Evolutionary conservation across 345 rosid genomes (phyloP), one percentile per base, ranked within the genome.

Genomic region (Populus tremula): DNA sequence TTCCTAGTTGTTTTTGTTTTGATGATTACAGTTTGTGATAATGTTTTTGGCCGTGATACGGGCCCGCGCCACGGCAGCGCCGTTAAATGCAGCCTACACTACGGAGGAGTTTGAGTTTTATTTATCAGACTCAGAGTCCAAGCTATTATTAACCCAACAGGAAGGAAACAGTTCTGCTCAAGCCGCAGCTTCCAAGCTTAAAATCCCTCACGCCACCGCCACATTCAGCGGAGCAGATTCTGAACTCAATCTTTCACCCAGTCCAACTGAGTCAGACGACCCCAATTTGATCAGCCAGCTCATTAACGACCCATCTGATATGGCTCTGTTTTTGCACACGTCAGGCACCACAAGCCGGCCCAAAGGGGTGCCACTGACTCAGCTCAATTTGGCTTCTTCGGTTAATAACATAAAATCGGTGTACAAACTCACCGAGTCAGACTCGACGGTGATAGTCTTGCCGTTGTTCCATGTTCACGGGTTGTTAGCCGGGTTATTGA

Each of bases 401-500:
- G 91, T 82, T 63, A 72, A 50, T 75, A 91, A 89, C 86, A 91
- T 91, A 39, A 86, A 84, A 74, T 89, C 94, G 3, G 97, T 92
- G 2, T 93, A 92, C 76, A 90, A 83, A 66, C 88, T 93, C 36
- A 85, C 90, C 0, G 95, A 92, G 83, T 78, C 87, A 0, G 98
- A 93, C 84, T 92, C 98, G 50, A 90, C 98, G 0, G 93, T 93
- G 72, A 75, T 93, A 10, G 95, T 93, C 27, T 88, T 92, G 43
- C 98, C 97, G 6, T 78, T 93, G 73, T 93, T 93, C 80, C 98
- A 93, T 63, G 98, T 93, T 74, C 97, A 93, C 69, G 98, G 98
- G 31, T 75, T 92, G 69, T 13, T 94, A 20, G 94, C 98, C 9
- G 98, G 92, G 8, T 67, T 94, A 36, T 76, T 94, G 54, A 90